phyloP scores from a whole-genome alignment of 1,284 basidiomycete genomes.

The Gymnopus androsaceus region DNA sequence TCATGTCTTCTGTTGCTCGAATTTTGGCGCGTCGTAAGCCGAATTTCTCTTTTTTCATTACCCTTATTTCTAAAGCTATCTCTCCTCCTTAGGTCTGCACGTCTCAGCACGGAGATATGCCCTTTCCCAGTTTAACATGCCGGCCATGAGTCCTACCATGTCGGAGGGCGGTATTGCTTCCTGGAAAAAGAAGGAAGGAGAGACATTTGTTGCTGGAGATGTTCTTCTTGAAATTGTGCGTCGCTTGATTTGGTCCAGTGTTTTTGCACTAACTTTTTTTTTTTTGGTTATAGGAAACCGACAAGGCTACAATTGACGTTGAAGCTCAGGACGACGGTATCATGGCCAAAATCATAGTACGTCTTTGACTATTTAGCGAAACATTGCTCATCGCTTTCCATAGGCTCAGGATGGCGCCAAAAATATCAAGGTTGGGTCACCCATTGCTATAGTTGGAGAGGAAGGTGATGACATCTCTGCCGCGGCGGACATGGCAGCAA shows the following conservation, averaged over 20 bases:
- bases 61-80: conserved; percentile 8
- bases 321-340: conserved; percentile 98
- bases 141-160: conserved; percentile 99
- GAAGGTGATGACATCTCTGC: conserved; percentile 91
- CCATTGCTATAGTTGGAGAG: conserved; percentile 91
- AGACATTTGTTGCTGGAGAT: conserved; percentile 86
- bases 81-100: conserved; percentile 67
- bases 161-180: conserved; percentile 96
- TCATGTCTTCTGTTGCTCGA: conserved; percentile 69
- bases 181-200: conserved; percentile 98
- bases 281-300: conserved; percentile 78
- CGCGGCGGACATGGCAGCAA: conserved; percentile 76
- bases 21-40: conserved; percentile 67
- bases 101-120: conserved; percentile 77
- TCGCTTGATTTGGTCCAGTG: conserved; percentile 19
- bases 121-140: conserved; percentile 92
- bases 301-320: conserved; percentile 99
- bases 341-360: conserved; percentile 86
- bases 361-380: conserved; percentile 24
- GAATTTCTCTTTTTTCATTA: not conserved
- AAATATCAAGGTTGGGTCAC: conserved; percentile 80
- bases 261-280: conserved; percentile 18
- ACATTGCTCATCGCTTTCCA: not conserved
- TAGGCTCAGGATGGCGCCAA: conserved; percentile 86
- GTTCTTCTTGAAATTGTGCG: conserved; percentile 92